Base-by-base conservation (phyloP, 116 monocot genomes). In the Phalaenopsis hybrid region DNA sequence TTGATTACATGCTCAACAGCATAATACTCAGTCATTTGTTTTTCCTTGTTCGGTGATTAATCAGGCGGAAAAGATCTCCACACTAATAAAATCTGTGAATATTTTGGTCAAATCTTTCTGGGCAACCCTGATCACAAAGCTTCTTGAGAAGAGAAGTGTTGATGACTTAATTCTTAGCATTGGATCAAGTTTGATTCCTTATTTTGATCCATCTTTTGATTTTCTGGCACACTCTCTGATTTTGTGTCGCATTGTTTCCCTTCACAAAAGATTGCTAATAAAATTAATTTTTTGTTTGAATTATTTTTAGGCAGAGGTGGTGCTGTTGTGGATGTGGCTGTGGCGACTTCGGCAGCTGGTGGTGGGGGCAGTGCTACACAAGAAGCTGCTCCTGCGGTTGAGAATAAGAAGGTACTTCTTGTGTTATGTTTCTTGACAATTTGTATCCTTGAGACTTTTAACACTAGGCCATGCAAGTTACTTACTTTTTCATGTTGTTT, bases 81-180 rank as follows among this genome's bases (percentile, higher is more conserved):
- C 88, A 6, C 10, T 96, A 46, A 89, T 96, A 77, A 91, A 96
- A 86, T 86, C 93, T 8, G 91, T 92, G 18, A 92, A 92, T 79
- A 85, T 96, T 50, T 84, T 82, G 44, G 82, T 92, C 34, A 90
- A 96, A n/a, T 87, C 93, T 9, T 96, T 86, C 86, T 96, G 93
- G 93, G 83, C 93, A 1, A 43, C 92, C 12, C 89, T 96, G 34
- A 89, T 96, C 70, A 88, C 87, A 23, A 96, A 90, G 85, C 92
- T 96, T 51, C 85, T 93, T 21, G 86, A 93, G 89, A 92, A 85
- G 81, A 81, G 83, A 72, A 93, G 81, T 84, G 84, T 90, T 50
- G 93, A 92, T 6, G 93, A 93, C 51, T 87, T 96, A 85, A 92
- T 96, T 82, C 31, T 84, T 49, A 90, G 83, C 78, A 80, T 88